phyloP scores from a whole-genome alignment of 1,139 yeast species.

The Kodamaea derodonti region DNA sequence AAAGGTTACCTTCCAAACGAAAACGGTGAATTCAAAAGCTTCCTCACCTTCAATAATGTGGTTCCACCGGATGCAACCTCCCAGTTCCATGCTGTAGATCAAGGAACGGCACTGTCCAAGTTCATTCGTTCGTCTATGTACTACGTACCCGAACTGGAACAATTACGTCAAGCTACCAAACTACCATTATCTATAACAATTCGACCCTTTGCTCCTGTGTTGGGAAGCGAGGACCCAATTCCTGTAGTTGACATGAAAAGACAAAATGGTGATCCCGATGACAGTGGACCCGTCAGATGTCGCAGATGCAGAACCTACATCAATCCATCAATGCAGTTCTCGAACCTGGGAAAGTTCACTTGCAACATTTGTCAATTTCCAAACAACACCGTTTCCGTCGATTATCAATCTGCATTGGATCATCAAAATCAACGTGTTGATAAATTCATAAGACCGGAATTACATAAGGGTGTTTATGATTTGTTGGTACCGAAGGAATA shows the following conservation, averaged over 20 bases:
- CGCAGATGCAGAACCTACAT: slow-evolving; percentile 86
- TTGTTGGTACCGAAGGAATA: slow-evolving; percentile 73
- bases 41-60: slow-evolving; percentile 68
- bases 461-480: slow-evolving; percentile 82
- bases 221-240: slow-evolving; percentile 49
- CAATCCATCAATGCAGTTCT: slow-evolving; percentile 79
- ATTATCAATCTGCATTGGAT: slow-evolving; percentile 64
- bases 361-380: slow-evolving; percentile 86
- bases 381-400: slow-evolving; percentile 65
- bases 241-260: slow-evolving; percentile 66
- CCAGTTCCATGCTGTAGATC: slow-evolving; percentile 67
- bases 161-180: slow-evolving; percentile 63
- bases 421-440: slow-evolving; percentile 58
- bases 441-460: slow-evolving; percentile 65
- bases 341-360: slow-evolving; percentile 59
- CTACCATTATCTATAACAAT: slow-evolving; percentile 79
- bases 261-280: slow-evolving; percentile 25
- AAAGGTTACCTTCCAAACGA: slow-evolving; percentile 34
- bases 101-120: slow-evolving; percentile 81
- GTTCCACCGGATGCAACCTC: slow-evolving; percentile 83
- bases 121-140: slow-evolving; percentile 79
- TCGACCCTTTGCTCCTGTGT: slow-evolving; percentile 75
- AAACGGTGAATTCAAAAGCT: slow-evolving; percentile 35
- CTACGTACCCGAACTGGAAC: slow-evolving; percentile 75
- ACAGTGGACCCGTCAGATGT: slow-evolving; percentile 79